Percentiles rank a stretch among this genome's conserved stretches.
Conservation (phyloP, 2,329 filamentous ascomycete species). For the Pestalotiopsis sp. region DNA sequence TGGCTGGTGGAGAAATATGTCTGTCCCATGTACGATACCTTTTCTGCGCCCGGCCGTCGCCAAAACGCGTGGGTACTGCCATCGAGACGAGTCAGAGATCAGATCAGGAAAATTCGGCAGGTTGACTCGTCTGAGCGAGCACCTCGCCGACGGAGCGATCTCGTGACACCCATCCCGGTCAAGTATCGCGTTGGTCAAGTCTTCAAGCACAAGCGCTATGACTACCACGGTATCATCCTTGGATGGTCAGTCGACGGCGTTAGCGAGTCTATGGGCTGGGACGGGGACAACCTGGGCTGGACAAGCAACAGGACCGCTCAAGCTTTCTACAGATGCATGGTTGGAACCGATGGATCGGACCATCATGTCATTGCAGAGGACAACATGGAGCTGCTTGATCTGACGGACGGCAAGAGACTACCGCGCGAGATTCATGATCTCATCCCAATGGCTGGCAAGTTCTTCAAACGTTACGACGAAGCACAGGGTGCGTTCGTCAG, state of each 20-base stretch:
- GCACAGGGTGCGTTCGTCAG: slow-evolving; percentile 73
- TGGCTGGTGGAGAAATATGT: slow-evolving; percentile 72
- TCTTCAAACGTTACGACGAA: slow-evolving; percentile 85
- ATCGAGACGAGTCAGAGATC: slow-evolving; percentile 36
- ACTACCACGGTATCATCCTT: slow-evolving; percentile 79
- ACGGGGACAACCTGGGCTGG: slow-evolving; percentile 46
- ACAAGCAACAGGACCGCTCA: slow-evolving; percentile 52
- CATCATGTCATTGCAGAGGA: slow-evolving; percentile 77
- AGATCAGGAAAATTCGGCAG: slow-evolving; percentile 44
- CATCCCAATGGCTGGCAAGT: slow-evolving; percentile 74
- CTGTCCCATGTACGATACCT: slow-evolving; percentile 60
- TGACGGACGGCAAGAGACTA: slow-evolving; percentile 24
- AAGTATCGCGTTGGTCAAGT: slow-evolving; percentile 78
- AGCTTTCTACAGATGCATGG: slow-evolving; percentile 84
- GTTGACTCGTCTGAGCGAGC: slow-evolving; percentile 40
- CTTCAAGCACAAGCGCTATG: slow-evolving; percentile 80
- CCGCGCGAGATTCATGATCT: slow-evolving; percentile 47
- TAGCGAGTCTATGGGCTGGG: slow-evolving; percentile 61
- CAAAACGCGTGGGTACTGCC: slow-evolving; percentile 34
- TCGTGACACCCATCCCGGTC: slow-evolving; percentile 40
- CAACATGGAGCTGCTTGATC: slow-evolving; percentile 69
- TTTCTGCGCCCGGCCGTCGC: slow-evolving; percentile 34
- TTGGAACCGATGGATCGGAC: slow-evolving; percentile 60
- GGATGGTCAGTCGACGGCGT: slow-evolving; percentile 78
- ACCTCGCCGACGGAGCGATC: slow-evolving; percentile 38